Evolutionary conservation across 1,284 basidiomycete species (phyloP).

Genomic region (Ceratobasidium sp.): DNA sequence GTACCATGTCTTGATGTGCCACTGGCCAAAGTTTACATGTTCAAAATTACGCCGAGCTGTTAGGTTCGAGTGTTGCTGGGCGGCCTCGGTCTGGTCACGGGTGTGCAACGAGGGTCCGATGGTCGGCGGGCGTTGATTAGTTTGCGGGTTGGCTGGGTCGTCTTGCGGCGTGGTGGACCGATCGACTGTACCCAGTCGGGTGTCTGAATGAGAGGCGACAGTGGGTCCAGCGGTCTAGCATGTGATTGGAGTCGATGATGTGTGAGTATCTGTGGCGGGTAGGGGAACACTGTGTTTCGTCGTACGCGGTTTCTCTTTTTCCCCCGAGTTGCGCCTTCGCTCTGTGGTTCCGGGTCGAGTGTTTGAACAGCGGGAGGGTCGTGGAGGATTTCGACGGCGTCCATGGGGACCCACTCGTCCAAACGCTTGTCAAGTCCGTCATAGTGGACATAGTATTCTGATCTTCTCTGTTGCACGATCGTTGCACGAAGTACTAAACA

Average conservation of each 20-base stretch:
- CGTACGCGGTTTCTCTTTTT: slow-evolving; percentile 34
- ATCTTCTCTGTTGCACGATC: slow-evolving; percentile 58
- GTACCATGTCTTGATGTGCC: slow-evolving; percentile 86
- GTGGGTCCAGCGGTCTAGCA: slow-evolving; percentile 26
- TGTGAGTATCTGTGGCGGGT: slow-evolving; percentile 22
- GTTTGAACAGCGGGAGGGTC: slow-evolving; percentile 23
- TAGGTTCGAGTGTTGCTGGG: slow-evolving; percentile 72
- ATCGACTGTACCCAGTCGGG: slow-evolving; percentile 9
- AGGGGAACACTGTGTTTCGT: neutral
- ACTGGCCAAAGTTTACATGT: slow-evolving; percentile 74
- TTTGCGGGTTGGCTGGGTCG: slow-evolving; percentile 10
- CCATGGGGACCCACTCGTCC: slow-evolving; percentile 74
- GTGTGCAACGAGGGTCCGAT: slow-evolving; percentile 30
- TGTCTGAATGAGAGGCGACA: slow-evolving; percentile 22
- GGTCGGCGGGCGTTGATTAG: neutral
- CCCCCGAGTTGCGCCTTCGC: slow-evolving; percentile 21
- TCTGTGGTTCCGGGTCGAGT: slow-evolving; percentile 1
- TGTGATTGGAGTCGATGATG: slow-evolving; percentile 6
- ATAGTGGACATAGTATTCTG: slow-evolving; percentile 72
- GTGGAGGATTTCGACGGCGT: slow-evolving; percentile 34
- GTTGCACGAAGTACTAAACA: slow-evolving; percentile 30
- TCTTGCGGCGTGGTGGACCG: slow-evolving; percentile 18
- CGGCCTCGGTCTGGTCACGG: slow-evolving; percentile 47
- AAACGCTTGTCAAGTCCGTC: slow-evolving; percentile 72
- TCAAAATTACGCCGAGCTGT: slow-evolving; percentile 78